Evolutionary conservation across 768 basidiomycete species (phyloP).

Genomic region (Boletus huronensis): DNA sequence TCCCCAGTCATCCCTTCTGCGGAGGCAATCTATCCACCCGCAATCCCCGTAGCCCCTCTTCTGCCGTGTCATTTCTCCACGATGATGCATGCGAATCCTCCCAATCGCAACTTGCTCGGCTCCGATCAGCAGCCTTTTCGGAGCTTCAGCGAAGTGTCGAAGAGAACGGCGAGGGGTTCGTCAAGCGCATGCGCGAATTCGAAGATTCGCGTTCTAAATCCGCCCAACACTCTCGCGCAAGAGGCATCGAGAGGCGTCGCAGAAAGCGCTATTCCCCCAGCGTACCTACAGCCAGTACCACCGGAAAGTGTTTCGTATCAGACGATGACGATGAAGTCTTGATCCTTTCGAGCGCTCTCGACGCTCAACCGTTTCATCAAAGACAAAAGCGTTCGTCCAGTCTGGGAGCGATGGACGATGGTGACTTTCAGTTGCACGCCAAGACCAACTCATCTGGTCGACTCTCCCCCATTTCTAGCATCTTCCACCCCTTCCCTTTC

Average conservation of each 20-base stretch:
- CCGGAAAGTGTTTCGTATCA: conserved; percentile 21
- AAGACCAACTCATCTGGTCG: conserved; percentile 13
- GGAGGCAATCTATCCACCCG: conserved; percentile 5
- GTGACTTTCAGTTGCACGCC: conserved; percentile 19
- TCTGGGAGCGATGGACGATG: conserved; percentile 42
- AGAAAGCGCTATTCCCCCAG: conserved; percentile 38
- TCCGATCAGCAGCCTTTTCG: conserved; percentile 62
- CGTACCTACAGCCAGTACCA: conserved; percentile 10
- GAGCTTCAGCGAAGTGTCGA: conserved; percentile 61
- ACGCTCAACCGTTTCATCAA: conserved; percentile 15
- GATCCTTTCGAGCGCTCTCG: conserved; percentile 40
- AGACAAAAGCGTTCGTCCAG: conserved; percentile 45
- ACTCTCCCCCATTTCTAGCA: conserved; percentile 24
- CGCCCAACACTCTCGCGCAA: conserved; percentile 36
- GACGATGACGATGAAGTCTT: conserved; percentile 54
- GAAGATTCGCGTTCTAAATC: conserved; percentile 50
- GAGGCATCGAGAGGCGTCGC: conserved; percentile 40
- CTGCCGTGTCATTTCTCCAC: conserved; percentile 11
- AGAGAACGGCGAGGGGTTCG: conserved; percentile 63
- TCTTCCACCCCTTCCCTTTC: conserved; percentile 14
- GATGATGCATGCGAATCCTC: conserved; percentile 25
- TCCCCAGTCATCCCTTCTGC: conserved; percentile 26
- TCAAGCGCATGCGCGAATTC: conserved; percentile 71
- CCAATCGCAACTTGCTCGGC: conserved; percentile 36
- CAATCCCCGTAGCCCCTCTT: conserved; percentile 22